Percentiles rank a stretch among this genome's conserved stretches.
Conservation (phyloP, 495 filamentous ascomycete species). For the Bathelium albidoporum region DNA sequence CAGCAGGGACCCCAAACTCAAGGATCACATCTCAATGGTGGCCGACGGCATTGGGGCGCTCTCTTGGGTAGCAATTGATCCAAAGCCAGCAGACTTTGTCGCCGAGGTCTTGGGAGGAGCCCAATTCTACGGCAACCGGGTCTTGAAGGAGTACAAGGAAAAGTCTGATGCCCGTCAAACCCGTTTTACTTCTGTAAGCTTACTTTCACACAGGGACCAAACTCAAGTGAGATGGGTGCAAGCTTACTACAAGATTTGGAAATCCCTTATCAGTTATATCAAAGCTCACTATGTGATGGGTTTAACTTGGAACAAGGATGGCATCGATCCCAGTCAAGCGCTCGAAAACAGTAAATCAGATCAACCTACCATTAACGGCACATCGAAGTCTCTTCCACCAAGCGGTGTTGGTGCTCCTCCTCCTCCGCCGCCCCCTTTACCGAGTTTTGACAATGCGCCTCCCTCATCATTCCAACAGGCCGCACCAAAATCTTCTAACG, state of each 20-base stretch:
- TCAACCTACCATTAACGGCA: conserved; percentile 28
- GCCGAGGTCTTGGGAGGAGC: conserved; percentile 66
- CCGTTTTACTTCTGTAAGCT: conserved; percentile 1
- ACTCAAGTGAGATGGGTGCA: conserved; percentile 78
- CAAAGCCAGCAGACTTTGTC: conserved; percentile 72
- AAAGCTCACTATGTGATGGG: conserved; percentile 69
- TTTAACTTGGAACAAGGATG: conserved; percentile 78
- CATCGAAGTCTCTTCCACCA: conserved; percentile 28
- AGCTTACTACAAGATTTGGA: conserved; percentile 79
- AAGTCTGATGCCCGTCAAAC: conserved; percentile 45
- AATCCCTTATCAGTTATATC: conserved; percentile 66
- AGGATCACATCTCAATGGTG: conserved; percentile 74
- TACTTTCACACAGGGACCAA: conserved; percentile 48
- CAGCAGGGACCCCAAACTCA: conserved; percentile 58
- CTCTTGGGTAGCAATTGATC: conserved; percentile 72
- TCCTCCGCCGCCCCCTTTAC: conserved; percentile 48
- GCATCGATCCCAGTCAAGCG: conserved; percentile 63
- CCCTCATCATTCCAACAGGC: conserved; percentile 66
- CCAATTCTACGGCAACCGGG: conserved; percentile 84
- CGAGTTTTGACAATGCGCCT: conserved; percentile 49
- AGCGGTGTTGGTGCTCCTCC: conserved; percentile 39
- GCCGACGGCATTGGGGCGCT: conserved; percentile 77
- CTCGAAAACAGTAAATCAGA: conserved; percentile 50
- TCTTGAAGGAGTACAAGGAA: conserved; percentile 80
- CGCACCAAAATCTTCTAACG: conserved; percentile 24